These are phyloP conservation scores for Fusarium sp. DNA, from an alignment of 2,329 filamentous ascomycete genomes.

Conservation along the genomic window DNA sequence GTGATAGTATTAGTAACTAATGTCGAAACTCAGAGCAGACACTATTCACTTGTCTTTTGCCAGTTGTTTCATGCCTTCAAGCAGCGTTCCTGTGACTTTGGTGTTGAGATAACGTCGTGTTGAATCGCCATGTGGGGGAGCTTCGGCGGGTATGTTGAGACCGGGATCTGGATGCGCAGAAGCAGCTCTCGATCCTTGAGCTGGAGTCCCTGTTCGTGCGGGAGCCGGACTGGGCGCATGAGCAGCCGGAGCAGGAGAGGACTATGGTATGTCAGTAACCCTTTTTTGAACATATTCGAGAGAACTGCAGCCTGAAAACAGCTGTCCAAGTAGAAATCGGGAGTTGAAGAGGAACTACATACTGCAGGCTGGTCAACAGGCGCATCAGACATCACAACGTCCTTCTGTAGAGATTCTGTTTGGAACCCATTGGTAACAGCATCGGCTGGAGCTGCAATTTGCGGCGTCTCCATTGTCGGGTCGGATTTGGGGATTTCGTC, in stretches of 20 bases:
- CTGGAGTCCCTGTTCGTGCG: slow-evolving; percentile 63
- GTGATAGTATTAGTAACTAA: slow-evolving; percentile 22
- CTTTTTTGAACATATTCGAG: no score
- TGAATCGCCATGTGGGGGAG: slow-evolving; percentile 74
- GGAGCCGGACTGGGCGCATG: slow-evolving; percentile 58
- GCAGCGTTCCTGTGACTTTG: slow-evolving; percentile 74
- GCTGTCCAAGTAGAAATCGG: not conserved
- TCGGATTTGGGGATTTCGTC: slow-evolving; percentile 47
- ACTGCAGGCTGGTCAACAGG: slow-evolving; percentile 58
- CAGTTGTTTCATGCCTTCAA: slow-evolving; percentile 81
- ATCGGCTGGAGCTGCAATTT: slow-evolving; percentile 40
- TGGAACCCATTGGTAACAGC: slow-evolving; percentile 37
- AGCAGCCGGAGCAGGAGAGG: slow-evolving; percentile 56
- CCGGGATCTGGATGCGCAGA: slow-evolving; percentile 68
- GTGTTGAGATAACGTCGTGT: slow-evolving; percentile 78
- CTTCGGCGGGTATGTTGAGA: slow-evolving; percentile 69
- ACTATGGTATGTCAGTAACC: slow-evolving; percentile 40
- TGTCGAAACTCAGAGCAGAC: not conserved
- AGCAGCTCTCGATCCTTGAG: slow-evolving; percentile 65
- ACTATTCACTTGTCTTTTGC: slow-evolving; percentile 77
- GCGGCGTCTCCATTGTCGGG: slow-evolving; percentile 33
- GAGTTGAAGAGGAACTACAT: slow-evolving; percentile 18
- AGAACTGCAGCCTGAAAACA: no score
- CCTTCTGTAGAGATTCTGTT: slow-evolving; percentile 50
- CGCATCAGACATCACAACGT: slow-evolving; percentile 60